Base-by-base conservation (phyloP, 345 rosid genomes). In the Reutealis trisperma region DNA sequence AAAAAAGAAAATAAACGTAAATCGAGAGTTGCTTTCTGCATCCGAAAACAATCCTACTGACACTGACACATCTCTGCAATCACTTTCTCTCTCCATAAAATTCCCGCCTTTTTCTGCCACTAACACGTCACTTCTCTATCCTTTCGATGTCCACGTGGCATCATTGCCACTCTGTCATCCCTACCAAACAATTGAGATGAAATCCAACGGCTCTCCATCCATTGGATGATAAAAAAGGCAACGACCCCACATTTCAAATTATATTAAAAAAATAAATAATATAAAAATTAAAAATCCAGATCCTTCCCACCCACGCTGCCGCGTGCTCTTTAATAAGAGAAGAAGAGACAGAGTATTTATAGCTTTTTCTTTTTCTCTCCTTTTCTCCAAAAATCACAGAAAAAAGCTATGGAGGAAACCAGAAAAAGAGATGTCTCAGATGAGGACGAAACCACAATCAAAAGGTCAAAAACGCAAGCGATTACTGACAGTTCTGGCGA, bases 371-470 rank as follows among this genome's bases (percentile, higher is more conserved):
- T 54, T 13, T 12, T 3, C 22, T 7, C 51, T 0, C 69, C 32
- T 59, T 13, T 16, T 63, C 42, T 27, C 22, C 7, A 21, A 25
- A 30, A 3, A 16, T 2, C 8, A 30, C 59, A 30, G 8, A 12
- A 18, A 37, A 22, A 54, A 21, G 12, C 13, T 32, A 86, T 77
- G 90, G 89, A 82, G 72, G 86, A 78, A 16, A 63, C 34, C 24
- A 75, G 73, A 15, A 83, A 82, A 76, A 83, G 82, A 27, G 70
- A 61, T 25, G 64, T 51, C 6, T 58, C 32, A 27, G 8, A 8
- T 45, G 69, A 18, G 5, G 19, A 19, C 4, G 1, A 49, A 1
- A 0, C 76, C 24, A 34, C n/a, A 19, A 66, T 19, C 57, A 85
- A 86, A 58, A 70, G 73, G 78, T 70, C 54, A 51, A 27, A 75